Evolutionary conservation across 1,139 yeast species (phyloP), one percentile per base, ranked within the genome.

Genomic region (Yamadazyma triangularis): DNA sequence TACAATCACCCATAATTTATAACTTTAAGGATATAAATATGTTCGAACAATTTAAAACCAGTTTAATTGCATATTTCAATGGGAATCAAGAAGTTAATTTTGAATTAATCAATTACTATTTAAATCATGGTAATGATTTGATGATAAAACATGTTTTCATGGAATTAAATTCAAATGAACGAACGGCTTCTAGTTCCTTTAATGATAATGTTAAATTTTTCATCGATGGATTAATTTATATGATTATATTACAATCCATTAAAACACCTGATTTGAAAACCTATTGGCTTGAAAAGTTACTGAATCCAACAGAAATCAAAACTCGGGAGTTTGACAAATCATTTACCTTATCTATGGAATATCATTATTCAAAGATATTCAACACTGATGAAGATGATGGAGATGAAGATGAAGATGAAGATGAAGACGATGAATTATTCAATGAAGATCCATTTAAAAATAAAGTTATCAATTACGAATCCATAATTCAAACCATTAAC

Each of bases 161-260:
- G 11, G 27, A 33, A 16, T 28, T 40, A 21, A 35, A 33, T 23
- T 26, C 42, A 16, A 56, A 53, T 29, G 44, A 49, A 13, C 6
- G 9, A 9, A 39, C 42, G 22, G 39, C 29, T n/a, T 46, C 39
- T 27, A 55, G 50, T 31, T 39, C 47, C 12, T 51, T 45, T 30
- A 50, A 48, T 31, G 70, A 64, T 32, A 55, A 53, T 24, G 39
- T 50, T 5, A 56, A 58, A 29, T 38, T 56, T 11, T 44, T 55
- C 15, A 49, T 61, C 10, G 60, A 58, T 34, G 38, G 60, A 16
- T 40, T 56, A 6, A 35, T 54, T 2, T 60, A 44, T 26, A 30
- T 58, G 10, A 35, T 53, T 10, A 30, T 53, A 5, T 41, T 44
- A 21, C 41, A 41, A 12, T 45, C 53, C 1, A 38, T 56, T 7